These are phyloP conservation scores for Ciborinia camelliae DNA, from an alignment of 2,329 filamentous ascomycete species.

Conservation along the genomic window DNA sequence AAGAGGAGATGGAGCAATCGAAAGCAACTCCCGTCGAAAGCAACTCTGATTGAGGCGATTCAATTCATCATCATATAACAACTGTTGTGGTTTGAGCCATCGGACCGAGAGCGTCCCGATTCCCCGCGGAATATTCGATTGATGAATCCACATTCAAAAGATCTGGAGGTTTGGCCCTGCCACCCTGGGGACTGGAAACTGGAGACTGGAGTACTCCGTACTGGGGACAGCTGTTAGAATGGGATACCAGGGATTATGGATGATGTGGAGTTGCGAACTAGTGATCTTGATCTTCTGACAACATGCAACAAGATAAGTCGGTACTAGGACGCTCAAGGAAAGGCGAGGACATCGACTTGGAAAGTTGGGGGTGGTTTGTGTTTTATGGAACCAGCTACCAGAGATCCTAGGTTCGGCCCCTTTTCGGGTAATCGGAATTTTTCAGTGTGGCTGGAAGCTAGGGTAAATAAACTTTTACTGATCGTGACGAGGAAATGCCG, in stretches of 20 bases:
- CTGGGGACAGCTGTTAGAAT: not conserved
- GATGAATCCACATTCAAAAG: not conserved
- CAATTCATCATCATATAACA: not conserved
- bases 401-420: constrained; percentile 9
- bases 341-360: not conserved
- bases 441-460: not conserved
- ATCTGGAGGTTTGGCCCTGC: too few relatives aligned
- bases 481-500: not conserved
- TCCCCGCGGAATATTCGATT: constrained; percentile 1
- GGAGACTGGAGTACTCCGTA: constrained; percentile 1
- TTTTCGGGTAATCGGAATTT: constrained; percentile 9
- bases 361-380: not conserved
- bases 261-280: not conserved
- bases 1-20: not conserved
- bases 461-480: not conserved
- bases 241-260: not conserved
- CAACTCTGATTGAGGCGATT: not conserved
- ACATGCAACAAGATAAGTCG: not conserved
- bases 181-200: not conserved
- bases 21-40: not conserved
- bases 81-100: not conserved
- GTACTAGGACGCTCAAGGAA: not conserved
- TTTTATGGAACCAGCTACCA: constrained; percentile 11
- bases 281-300: not conserved
- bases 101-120: constrained; percentile 11